Evolutionary conservation across 2,329 filamentous ascomycete species (phyloP), one percentile per base, ranked within the genome.

Genomic region (Coniochaeta sp.): DNA sequence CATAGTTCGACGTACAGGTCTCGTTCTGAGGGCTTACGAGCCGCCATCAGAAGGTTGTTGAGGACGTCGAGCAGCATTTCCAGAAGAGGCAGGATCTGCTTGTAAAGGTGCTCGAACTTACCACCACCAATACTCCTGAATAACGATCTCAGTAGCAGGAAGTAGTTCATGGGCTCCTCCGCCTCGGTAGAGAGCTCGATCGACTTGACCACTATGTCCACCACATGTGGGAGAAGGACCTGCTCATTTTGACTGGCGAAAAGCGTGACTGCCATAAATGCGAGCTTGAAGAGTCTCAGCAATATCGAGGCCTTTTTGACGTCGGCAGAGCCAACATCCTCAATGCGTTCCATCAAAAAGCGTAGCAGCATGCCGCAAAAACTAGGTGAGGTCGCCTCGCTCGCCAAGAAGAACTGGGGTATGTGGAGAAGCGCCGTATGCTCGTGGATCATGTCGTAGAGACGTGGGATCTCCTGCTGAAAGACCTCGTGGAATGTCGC

Each of bases 401-500:
- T 96, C n/a, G 95, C 94, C 49, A 99, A 81, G 70, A 99, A 94
- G 68, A 97, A 99, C 64, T 99, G 94, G 6, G 94, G 92, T 52
- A 99, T 89, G 67, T 99, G 94, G 49, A 99, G 78, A 33, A 99
- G 77, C 24, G 90, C 89, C 2, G 91, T 91, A 68, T 99, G 94
- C 65, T 97, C 90, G 65, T 97, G 96, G 71, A 96, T 96, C 79
- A 97, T 92, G 57, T 96, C 87, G 67, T 99, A 97, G 32, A 99
- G 82, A 67, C 90, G 89, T 32, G 92, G 92, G 55, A 99, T 97
- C 72, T 97, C 94, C 55, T 91, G 89, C 65, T 96, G 89, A 67
- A 99, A 99, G 35, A 99, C 91, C 71, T 99, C 94, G 62, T 99
- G 91, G 65, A 99, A 99, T 0, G 92, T 96, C 10, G 95, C 94